Base-by-base conservation (phyloP, 306 rosid species). In the Styphnolobium japonicum region DNA sequence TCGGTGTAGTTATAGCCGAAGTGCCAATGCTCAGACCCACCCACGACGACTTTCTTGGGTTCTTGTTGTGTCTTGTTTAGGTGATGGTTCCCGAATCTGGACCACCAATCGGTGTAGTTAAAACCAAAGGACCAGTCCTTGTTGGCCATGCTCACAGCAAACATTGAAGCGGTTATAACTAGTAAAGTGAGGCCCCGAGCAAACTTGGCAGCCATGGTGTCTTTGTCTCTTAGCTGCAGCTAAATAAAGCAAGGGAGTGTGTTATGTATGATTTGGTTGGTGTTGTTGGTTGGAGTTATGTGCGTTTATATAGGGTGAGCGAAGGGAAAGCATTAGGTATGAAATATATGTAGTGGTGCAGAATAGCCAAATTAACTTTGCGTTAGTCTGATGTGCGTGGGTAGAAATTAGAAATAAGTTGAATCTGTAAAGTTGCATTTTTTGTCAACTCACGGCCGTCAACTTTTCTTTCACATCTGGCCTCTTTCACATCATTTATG, bases 11-110 rank as follows among this genome's bases (percentile, higher is more conserved):
- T 83, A 15, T 55, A 88, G 42, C 91, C 91, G 12, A 81, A 88
- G 18, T 60, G 89, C 94, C 97, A 89, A 3, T 73, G 51, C 19
- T 88, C 22, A 0, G 93, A 86, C 0, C 91, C 94, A 74, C 97
- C 97, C 0, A 90, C 97, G 0, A 75, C 9, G 39, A 92, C 79
- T 33, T 69, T 80, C 9, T 34, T 73, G 9, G 93, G 16, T 7
- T 57, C 7, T 21, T 52, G 80, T 11, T 57, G 70, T 53, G 73
- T 86, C 16, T 84, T 74, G 56, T 76, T 84, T 5, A 40, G 80
- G 48, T 58, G 29, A 3, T 64, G 79, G 40, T 64, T 81, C 9
- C 82, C 89, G 5, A 64, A 85, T 62, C 67, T 78, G n/a, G 77
- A 80, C 72, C 81, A 73, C 88, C 87, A 81, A 19, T 73, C 75